A percentile compares a stretch with the other conserved stretches of the same genome.
These are phyloP conservation scores for Coemansia sp. DNA, from an alignment of 371 early-diverging fungal genomes.

Conservation along the genomic window DNA sequence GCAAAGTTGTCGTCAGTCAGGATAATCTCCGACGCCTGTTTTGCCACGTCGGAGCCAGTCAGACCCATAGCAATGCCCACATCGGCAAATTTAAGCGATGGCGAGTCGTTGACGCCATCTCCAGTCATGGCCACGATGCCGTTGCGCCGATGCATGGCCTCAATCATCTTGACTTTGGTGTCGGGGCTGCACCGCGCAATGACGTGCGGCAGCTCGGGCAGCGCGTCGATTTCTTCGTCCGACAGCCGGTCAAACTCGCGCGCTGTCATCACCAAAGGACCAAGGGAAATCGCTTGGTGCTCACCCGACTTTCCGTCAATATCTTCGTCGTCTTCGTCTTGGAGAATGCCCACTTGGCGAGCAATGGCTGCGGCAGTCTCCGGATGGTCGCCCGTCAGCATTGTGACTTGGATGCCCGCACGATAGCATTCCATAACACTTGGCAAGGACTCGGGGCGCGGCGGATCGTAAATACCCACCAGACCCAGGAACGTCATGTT, in stretches of 20 bases:
- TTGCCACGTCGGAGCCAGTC: conserved; percentile 72
- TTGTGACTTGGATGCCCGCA: conserved; percentile 92
- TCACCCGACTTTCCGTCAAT: neutral
- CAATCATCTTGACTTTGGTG: conserved; percentile 95
- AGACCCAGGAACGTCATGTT: conserved; percentile 84
- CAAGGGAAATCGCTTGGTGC: conserved; percentile 46
- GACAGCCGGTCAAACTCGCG: conserved; percentile 78
- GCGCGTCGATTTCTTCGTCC: conserved; percentile 73
- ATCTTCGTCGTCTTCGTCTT: conserved; percentile 33
- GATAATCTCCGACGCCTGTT: conserved; percentile 74
- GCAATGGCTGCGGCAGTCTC: conserved; percentile 94
- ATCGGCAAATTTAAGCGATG: conserved; percentile 93
- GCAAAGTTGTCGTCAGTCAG: conserved; percentile 71
- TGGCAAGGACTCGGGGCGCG: conserved; percentile 69
- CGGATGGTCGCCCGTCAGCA: conserved; percentile 95
- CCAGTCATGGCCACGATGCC: conserved; percentile 97
- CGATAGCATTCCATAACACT: conserved; percentile 83
- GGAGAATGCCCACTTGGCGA: conserved; percentile 83
- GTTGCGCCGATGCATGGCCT: conserved; percentile 83
- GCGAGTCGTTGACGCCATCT: conserved; percentile 99
- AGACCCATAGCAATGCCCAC: conserved; percentile 92
- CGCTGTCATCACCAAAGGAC: conserved; percentile 78
- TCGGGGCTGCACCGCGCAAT: conserved; percentile 95
- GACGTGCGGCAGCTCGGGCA: conserved; percentile 81
- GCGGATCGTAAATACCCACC: conserved; percentile 93